Conservation (phyloP, 257 asterid species). For the Rauvolfia tetraphylla region DNA sequence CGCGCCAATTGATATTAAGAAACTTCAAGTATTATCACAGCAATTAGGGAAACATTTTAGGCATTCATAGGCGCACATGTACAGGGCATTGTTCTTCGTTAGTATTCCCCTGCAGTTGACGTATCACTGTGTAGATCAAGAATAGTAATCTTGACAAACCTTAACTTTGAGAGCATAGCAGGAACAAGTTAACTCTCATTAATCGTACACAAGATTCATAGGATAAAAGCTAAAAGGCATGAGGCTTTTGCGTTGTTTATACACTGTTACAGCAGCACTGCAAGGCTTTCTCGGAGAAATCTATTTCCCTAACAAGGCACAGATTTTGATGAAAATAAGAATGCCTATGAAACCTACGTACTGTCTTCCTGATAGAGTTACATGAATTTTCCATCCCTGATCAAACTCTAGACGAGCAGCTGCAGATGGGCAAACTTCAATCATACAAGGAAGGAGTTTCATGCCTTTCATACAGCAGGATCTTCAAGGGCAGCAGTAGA, state of each 20-base stretch:
- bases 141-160: neutral
- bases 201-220: constrained; percentile 1
- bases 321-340: constrained; percentile 14
- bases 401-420: constrained; percentile 12
- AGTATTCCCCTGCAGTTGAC: neutral
- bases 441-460: constrained; percentile 2
- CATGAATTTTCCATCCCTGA: constrained; percentile 2
- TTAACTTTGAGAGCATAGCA: neutral
- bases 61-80: too few species aligned
- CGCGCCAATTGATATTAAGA: neutral
- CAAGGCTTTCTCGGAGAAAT: constrained; percentile 7
- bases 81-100: too few species aligned
- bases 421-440: constrained; percentile 2
- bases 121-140: neutral
- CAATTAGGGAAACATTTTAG: neutral
- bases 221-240: neutral
- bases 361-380: constrained; percentile 11
- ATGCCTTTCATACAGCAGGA: constrained; percentile 45
- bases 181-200: neutral
- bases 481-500: constrained; percentile 74
- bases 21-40: neutral
- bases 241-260: constrained; percentile 5
- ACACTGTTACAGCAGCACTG: neutral
- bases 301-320: constrained; percentile 6
- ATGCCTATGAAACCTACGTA: constrained; percentile 6